phyloP scores from a whole-genome alignment of 805 yeast species.

The Cyberlindnera saturnus region DNA sequence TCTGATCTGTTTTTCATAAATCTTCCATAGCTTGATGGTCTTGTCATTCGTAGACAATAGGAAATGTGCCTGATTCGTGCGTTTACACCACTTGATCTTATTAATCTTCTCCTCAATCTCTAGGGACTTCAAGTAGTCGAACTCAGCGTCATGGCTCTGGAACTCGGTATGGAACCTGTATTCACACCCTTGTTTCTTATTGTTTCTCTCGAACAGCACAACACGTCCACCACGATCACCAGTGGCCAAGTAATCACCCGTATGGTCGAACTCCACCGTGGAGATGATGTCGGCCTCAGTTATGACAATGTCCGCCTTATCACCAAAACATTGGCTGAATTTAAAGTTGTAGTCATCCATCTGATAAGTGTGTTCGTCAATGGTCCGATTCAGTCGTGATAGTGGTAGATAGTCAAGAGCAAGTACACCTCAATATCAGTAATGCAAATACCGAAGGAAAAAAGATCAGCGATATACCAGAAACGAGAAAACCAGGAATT shows the following conservation, averaged over 20 bases:
- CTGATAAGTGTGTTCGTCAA: too few species aligned
- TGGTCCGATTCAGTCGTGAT: too few species aligned
- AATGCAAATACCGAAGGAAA: too few species aligned
- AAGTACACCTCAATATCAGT: too few species aligned
- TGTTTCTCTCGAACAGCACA: slow-evolving; percentile 88
- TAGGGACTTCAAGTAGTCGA: slow-evolving; percentile 89
- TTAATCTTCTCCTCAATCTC: slow-evolving; percentile 98
- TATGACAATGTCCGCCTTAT: slow-evolving; percentile 94
- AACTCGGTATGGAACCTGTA: slow-evolving; percentile 94
- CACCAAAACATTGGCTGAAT: slow-evolving; percentile 97
- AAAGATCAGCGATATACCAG: too few species aligned
- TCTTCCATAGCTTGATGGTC: slow-evolving; percentile 97
- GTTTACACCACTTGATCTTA: slow-evolving; percentile 92
- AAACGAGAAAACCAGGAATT: too few species aligned
- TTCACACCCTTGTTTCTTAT: slow-evolving; percentile 70
- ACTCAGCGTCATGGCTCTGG: slow-evolving; percentile 97
- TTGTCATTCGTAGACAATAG: slow-evolving; percentile 91
- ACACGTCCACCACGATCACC: slow-evolving; percentile 99
- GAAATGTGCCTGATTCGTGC: slow-evolving; percentile 86
- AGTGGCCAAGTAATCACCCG: slow-evolving; percentile 94
- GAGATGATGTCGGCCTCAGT: slow-evolving; percentile 97
- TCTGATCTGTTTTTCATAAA: slow-evolving; percentile 85
- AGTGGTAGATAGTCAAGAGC: too few species aligned
- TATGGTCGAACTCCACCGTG: slow-evolving; percentile 91
- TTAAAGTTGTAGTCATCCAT: slow-evolving; percentile 37